Conservation (phyloP, 805 yeast species). For the Hanseniaspora opuntiae region DNA sequence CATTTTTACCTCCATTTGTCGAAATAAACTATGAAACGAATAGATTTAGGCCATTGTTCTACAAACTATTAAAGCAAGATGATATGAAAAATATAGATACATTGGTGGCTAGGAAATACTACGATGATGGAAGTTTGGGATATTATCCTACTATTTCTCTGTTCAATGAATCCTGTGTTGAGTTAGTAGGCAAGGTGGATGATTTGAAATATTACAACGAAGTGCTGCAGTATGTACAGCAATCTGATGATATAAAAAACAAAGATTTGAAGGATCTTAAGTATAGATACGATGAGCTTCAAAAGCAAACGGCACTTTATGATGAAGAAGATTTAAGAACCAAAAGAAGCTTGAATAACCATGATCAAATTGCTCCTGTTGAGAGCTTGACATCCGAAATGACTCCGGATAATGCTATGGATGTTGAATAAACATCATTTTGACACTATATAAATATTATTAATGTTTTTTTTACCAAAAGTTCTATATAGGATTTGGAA, state of each 20-base stretch:
- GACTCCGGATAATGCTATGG: background rate
- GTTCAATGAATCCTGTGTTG: conserved; percentile 63
- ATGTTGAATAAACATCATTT: background rate
- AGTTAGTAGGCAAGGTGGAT: conserved; percentile 50
- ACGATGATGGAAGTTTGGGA: conserved; percentile 75
- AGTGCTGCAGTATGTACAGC: conserved; percentile 15
- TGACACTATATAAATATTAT: background rate
- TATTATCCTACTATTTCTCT: conserved; percentile 85
- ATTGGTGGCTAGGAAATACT: conserved; percentile 27
- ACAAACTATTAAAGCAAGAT: background rate
- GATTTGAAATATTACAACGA: conserved; percentile 32
- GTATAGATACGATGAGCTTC: conserved; percentile 50
- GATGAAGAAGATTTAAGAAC: conserved; percentile 50
- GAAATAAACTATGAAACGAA: conserved; percentile 26
- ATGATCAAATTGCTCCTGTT: background rate
- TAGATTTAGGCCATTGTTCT: conserved; percentile 22
- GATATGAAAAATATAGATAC: conserved; percentile 11
- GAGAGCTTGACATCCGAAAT: background rate
- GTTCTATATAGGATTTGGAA: no score
- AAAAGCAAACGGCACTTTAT: conserved; percentile 70
- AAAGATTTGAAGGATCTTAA: conserved; percentile 32
- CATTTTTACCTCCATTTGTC: conserved; percentile 39
- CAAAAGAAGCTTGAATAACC: conserved; percentile 50
- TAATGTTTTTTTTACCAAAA: background rate
- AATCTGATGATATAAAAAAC: conserved; percentile 20